These are phyloP conservation scores for Medicago ruthenica DNA, from an alignment of 306 rosid genomes.

Conservation along the genomic window DNA sequence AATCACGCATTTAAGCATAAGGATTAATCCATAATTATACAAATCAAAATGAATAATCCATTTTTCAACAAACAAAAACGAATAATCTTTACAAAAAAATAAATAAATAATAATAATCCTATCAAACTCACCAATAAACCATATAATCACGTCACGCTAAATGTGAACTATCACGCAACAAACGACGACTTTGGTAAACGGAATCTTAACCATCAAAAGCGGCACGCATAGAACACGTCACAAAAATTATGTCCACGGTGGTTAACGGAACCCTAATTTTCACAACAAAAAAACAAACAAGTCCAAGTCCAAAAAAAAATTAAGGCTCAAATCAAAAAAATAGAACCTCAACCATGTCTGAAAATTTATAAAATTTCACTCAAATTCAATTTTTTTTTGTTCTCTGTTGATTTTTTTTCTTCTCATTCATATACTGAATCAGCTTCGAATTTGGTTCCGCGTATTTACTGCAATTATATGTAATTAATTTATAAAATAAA, in stretches of 20 bases:
- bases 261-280: slow-evolving; percentile 30
- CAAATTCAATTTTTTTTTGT: not conserved
- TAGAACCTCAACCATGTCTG: slow-evolving; percentile 30
- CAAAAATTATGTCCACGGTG: not conserved
- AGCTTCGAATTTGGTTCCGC: too few relatives aligned
- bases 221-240: slow-evolving; percentile 28
- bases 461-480: slow-evolving; percentile 34
- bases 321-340: slow-evolving; percentile 20
- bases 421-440: slow-evolving; percentile 7
- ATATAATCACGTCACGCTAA: not conserved
- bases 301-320: not conserved
- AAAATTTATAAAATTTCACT: slow-evolving; percentile 22
- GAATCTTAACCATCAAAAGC: slow-evolving; percentile 28
- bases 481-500: not conserved
- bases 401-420: not conserved
- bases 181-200: slow-evolving; percentile 11
- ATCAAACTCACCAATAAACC: not conserved
- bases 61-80: not conserved
- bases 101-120: not conserved
- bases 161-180: not conserved
- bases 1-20: not conserved
- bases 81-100: not conserved
- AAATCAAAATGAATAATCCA: slow-evolving; percentile 25
- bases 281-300: not conserved
- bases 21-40: not conserved